Base-by-base conservation (phyloP, 768 basidiomycete genomes). In the Tylopilus cervinicoccineus region DNA sequence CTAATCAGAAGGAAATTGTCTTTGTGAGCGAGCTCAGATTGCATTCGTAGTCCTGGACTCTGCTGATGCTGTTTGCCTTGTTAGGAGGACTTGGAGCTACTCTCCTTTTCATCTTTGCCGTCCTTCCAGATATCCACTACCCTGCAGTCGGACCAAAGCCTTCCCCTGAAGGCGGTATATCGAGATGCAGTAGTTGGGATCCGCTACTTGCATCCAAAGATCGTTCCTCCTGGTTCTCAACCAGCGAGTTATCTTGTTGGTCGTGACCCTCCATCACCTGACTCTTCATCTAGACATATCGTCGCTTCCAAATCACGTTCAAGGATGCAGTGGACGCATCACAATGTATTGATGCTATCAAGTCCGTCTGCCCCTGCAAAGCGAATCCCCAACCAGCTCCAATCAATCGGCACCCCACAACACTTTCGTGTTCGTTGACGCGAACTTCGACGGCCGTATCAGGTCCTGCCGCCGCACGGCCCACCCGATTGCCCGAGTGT, bases 121-220 rank as follows among this genome's bases (percentile, higher is more conserved):
- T 58, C 69, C 16, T 52, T 59, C 26, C 62, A 58, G 31, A 43
- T 66, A 13, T 58, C 63, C 22, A 48, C 51, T 45, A 64, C 53
- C 57, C 14, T 43, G 19, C 69, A 61, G 50, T 70, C 57, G 38
- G 68, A 70, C 12, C 81, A 84, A 55, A 77, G 78, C 20, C 72
- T 84, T 26, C 86, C 88, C n/a, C 67, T 91, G 36, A 89, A 88
- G 64, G 88, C 86, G 8, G 86, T 90, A 10, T 87, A 86, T 61
- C 81, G 84, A 20, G 87, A 85, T 47, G 72, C 76, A 5, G 72
- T 83, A 0, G 84, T 89, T 23, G 88, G 88, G 12, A 77, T 91
- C 38, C 81, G 88, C 20, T 91, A 90, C 57, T 68, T 88, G 28
- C 73, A 84, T 52, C 76, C 76, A 23, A 71, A 70, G 26, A 71